Conservation (phyloP, 257 asterid genomes). For the Fraxinus pennsylvanica region DNA sequence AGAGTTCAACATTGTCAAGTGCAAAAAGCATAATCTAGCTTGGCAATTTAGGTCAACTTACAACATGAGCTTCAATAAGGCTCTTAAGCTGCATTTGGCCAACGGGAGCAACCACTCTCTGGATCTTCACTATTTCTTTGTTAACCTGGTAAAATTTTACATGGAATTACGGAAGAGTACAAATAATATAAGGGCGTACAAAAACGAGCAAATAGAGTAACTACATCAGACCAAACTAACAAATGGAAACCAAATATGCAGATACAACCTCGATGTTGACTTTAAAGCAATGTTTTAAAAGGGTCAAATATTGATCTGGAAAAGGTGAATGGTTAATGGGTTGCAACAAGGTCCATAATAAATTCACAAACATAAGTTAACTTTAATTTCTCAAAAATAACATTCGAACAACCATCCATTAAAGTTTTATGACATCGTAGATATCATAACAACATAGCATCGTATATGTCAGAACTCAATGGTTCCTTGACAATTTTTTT, state of each 20-base stretch:
- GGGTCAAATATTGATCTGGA: not conserved
- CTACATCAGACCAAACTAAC: not conserved
- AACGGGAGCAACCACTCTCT: constrained; percentile 89
- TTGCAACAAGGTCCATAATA: not conserved
- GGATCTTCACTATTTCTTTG: constrained; percentile 97
- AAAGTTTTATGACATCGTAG: no score
- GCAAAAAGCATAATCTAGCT: not conserved
- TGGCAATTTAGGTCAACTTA: constrained; percentile 39
- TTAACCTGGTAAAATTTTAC: constrained; percentile 56
- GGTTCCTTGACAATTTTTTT: no score
- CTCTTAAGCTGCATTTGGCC: constrained; percentile 95
- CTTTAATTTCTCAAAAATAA: no score
- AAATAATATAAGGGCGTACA: no score
- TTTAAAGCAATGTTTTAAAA: not conserved
- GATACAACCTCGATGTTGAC: not conserved
- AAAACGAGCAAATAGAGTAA: not conserved
- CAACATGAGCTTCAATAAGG: constrained; percentile 92
- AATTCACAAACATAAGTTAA: no score
- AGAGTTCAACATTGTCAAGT: not conserved
- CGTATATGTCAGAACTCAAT: no score
- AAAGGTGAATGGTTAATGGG: not conserved
- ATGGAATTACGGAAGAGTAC: not conserved
- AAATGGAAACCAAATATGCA: not conserved
- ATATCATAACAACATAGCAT: no score
- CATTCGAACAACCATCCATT: no score